phyloP scores from a whole-genome alignment of 352 stramenopile species.

The Aphanomyces invadans region DNA sequence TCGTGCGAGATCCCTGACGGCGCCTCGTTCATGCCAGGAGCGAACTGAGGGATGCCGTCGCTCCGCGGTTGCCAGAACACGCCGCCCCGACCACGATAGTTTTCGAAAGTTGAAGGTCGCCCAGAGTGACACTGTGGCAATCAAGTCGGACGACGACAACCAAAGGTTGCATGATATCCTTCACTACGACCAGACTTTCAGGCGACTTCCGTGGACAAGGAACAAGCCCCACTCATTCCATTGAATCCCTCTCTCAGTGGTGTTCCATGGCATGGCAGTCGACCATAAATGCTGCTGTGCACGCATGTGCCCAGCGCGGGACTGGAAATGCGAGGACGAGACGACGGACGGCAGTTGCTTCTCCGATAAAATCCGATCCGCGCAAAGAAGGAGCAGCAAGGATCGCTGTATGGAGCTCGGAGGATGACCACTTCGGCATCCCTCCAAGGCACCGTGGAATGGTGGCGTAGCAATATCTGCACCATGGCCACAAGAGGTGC shows the following conservation, averaged over 20 bases:
- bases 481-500: too few species aligned
- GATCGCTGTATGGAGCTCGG: too few species aligned
- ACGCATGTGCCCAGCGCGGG: too few species aligned
- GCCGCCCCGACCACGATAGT: not conserved
- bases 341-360: not conserved
- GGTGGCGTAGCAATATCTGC: too few species aligned
- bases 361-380: not conserved
- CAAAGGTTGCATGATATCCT: not conserved
- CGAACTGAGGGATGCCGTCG: too few species aligned
- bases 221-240: not conserved
- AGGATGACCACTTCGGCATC: too few species aligned
- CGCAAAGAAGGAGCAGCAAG: not conserved
- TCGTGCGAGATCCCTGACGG: not conserved
- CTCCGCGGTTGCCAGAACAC: too few species aligned
- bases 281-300: too few species aligned
- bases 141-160: not conserved
- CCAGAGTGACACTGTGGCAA: not conserved
- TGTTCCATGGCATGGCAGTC: too few species aligned
- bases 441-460: too few species aligned
- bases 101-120: not conserved
- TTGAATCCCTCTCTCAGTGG: too few species aligned
- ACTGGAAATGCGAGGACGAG: not conserved
- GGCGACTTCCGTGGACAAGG: not conserved
- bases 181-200: not conserved
- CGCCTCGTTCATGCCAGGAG: not conserved